Conservation (phyloP, 2,329 filamentous ascomycete species). For the Microsporum canis region DNA sequence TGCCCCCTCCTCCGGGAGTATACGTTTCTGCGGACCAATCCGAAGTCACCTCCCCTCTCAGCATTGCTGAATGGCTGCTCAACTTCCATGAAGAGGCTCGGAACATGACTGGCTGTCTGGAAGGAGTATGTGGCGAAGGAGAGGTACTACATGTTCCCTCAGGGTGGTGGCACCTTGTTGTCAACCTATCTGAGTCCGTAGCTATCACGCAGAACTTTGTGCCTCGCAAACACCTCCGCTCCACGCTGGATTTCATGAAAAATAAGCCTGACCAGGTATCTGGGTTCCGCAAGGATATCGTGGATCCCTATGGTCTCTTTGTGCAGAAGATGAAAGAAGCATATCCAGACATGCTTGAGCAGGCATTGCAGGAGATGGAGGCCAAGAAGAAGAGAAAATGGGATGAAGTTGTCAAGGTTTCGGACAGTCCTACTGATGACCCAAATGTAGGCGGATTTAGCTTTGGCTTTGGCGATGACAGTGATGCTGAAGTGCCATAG, state of each 20-base stretch:
- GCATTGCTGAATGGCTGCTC: constrained; percentile 92
- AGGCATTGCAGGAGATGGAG: constrained; percentile 54
- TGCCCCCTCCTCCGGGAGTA: constrained; percentile 69
- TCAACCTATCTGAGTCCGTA: constrained; percentile 74
- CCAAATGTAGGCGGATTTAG: constrained; percentile 41
- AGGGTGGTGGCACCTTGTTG: constrained; percentile 93
- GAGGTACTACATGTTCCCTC: constrained; percentile 88
- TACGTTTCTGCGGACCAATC: constrained; percentile 81
- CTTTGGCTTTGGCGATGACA: constrained; percentile 53
- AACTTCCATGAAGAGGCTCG: constrained; percentile 79
- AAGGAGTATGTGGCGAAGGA: constrained; percentile 72
- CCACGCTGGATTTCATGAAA: constrained; percentile 67
- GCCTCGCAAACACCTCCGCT: constrained; percentile 58
- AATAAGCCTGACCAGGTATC: constrained; percentile 79
- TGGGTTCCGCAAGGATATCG: constrained; percentile 63
- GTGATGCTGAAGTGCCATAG: constrained; percentile 41
- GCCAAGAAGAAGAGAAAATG: constrained; percentile 67
- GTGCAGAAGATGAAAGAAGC: constrained; percentile 51
- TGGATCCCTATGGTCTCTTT: constrained; percentile 65
- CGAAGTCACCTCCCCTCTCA: constrained; percentile 86
- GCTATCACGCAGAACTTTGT: constrained; percentile 96
- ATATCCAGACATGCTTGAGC: constrained; percentile 56
- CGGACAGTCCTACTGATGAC: constrained; percentile 24
- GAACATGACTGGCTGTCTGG: constrained; percentile 60
- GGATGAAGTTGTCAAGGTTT: constrained; percentile 61